These are phyloP conservation scores for Termitomyces sp. DNA, from an alignment of 768 basidiomycete species.

Conservation along the genomic window DNA sequence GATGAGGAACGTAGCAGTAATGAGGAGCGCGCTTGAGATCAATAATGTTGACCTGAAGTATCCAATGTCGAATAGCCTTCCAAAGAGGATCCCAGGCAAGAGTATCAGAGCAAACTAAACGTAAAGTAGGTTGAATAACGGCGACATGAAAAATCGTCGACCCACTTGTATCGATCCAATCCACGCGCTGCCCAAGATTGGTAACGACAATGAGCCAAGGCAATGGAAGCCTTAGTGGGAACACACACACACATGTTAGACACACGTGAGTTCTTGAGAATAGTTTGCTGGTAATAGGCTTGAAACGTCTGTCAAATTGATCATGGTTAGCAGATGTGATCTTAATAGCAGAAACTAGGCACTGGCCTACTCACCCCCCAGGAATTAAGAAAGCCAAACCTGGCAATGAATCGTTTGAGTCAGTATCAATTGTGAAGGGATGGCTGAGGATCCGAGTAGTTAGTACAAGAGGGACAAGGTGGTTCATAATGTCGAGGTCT, in stretches of 20 bases:
- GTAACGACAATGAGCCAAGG: neutral
- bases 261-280: neutral
- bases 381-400: slow-evolving; percentile 69
- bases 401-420: slow-evolving; percentile 19
- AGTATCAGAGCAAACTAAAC: slow-evolving; percentile 60
- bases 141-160: neutral
- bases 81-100: slow-evolving; percentile 41
- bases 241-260: slow-evolving; percentile 4
- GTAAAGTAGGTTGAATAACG: neutral
- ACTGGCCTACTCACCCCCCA: slow-evolving; percentile 57
- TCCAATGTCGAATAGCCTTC: slow-evolving; percentile 70
- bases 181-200: neutral
- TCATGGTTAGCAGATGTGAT: neutral
- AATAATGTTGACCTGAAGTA: slow-evolving; percentile 54
- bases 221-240: neutral
- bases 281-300: slow-evolving; percentile 1
- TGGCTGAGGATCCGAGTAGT: neutral
- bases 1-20: slow-evolving; percentile 57
- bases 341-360: neutral
- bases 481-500: neutral
- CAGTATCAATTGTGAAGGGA: neutral
- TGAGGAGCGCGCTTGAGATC: slow-evolving; percentile 45
- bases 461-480: neutral
- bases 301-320: slow-evolving; percentile 5
- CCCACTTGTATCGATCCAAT: slow-evolving; percentile 8